Percentiles rank a stretch among this genome's conserved stretches.
phyloP scores from a whole-genome alignment of 164 flowering plant species.

The grape (Vitis vinifera) region ASM3070453v1 NC_081810.1:1980001-1980500 shows the following conservation, averaged over 20 bases:
- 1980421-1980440: slow-evolving; percentile 64
- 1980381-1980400: slow-evolving; percentile 63
- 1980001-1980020: slow-evolving; percentile 7
- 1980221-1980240: slow-evolving; percentile 40
- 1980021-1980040: slow-evolving; percentile 50
- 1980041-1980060: slow-evolving; percentile 62
- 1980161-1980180: slow-evolving; percentile 69
- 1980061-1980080: slow-evolving; percentile 62
- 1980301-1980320: slow-evolving; percentile 29
- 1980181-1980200: slow-evolving; percentile 46
- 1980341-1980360: slow-evolving; percentile 47
- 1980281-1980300: slow-evolving; percentile 37
- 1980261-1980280: slow-evolving; percentile 57
- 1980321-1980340: slow-evolving; percentile 26
- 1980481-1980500: slow-evolving; percentile 69
- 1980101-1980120: slow-evolving; percentile 28
- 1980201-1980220: slow-evolving; percentile 24
- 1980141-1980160: slow-evolving; percentile 61
- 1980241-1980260: slow-evolving; percentile 43
- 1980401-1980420: slow-evolving; percentile 80
- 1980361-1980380: slow-evolving; percentile 49
- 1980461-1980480: slow-evolving; percentile 70
- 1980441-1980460: slow-evolving; percentile 66
- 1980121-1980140: slow-evolving; percentile 46
- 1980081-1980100: slow-evolving; percentile 43